Evolutionary conservation across 2,329 filamentous ascomycete genomes (phyloP), one percentile per base, ranked within the genome.

Genomic region (Sarocladium brachiariae): DNA sequence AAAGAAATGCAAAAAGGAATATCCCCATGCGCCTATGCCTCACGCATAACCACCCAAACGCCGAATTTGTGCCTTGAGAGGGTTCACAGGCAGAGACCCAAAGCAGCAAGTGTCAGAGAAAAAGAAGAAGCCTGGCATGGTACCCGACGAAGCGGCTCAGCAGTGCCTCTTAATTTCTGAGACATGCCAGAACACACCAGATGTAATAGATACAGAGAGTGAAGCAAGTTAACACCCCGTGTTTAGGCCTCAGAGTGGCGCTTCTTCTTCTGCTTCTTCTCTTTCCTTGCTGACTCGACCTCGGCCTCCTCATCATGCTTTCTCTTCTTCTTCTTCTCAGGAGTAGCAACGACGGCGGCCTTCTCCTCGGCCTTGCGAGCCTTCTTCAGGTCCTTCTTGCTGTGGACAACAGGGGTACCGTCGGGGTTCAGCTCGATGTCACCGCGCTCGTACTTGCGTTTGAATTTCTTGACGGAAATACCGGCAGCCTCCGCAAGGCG

Each of bases 361-460:
- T 71, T 69, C 63, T 80, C 72, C 55, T 75, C 80, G 16, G 66
- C 69, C 70, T 85, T 86, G 70, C 79, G 81, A 52, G 77, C 70
- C 74, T 87, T 86, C 77, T 88, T 88, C 61, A 85, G 67, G 43
- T 87, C 83, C 72, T 88, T 89, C 76, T 89, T 89, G 73, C 81
- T 87, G 59, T 83, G 68, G 3, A 87, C 74, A 58, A 80, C 75
- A 35, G 86, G 81, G 49, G 76, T 83, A 52, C 86, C 86, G 54
- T 86, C 79, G 11, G 71, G 70, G 58, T 76, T 76, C 56, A 89
- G 71, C 63, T 81, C 74, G 56, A 90, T 85, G 61, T 89, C 84
- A 33, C 87, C 87, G 55, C 84, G 78, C 69, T 87, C 86, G 57
- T 82, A 82, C 76, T 89, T 89, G 65, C 84, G 78, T 74, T 86